Evolutionary conservation across 1,139 yeast genomes (phyloP), one percentile per base, ranked within the genome.

Genomic region (Meyerozyma sp.): DNA sequence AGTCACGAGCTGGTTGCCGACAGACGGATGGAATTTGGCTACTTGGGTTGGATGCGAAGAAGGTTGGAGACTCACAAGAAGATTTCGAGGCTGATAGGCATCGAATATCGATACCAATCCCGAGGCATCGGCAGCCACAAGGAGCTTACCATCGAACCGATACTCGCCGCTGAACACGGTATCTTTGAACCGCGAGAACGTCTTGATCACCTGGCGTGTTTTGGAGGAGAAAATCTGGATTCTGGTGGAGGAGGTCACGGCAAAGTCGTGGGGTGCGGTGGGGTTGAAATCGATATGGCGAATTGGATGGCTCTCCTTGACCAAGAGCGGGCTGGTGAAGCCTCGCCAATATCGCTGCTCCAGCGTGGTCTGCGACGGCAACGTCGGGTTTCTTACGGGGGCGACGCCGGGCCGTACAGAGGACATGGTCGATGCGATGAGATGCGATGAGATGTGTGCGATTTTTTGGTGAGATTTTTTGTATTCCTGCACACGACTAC

Each of bases 271-370:
- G 4, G 97, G 96, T 20, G 84, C 69, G 39, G 73, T 77, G 1
- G 97, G 96, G 58, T 88, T 91, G 72, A 93, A 94, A 52, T 84
- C 78, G 45, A 93, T 82, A 58, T 89, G 95, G 35, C 86, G 83
- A 43, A 94, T 89, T 27, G 97, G 88, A 61, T 88, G 90, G 66
- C 88, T 93, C 64, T 94, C 98, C 64, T 93, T 93, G 40, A 91
- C 91, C 41, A 93, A 73, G 58, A 91, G 91, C 1, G 98, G 94
- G 52, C 81, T 85, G 37, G 79, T 72, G 58, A 79, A 84, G 11
- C 91, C 90, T 55, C 95, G 75, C 98, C 98, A 94, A 67, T 88
- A 93, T 54, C 94, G 74, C 59, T 90, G 95, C 56, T 93, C 98
- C 0, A 98, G 93, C 0, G 97, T 90, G 3, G 93, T 84, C 55